A percentile compares a stretch with the other conserved stretches of the same genome.
Evolutionary conservation across 352 stramenopile genomes (phyloP).

Genomic region (Phytopythium litorale): DNA sequence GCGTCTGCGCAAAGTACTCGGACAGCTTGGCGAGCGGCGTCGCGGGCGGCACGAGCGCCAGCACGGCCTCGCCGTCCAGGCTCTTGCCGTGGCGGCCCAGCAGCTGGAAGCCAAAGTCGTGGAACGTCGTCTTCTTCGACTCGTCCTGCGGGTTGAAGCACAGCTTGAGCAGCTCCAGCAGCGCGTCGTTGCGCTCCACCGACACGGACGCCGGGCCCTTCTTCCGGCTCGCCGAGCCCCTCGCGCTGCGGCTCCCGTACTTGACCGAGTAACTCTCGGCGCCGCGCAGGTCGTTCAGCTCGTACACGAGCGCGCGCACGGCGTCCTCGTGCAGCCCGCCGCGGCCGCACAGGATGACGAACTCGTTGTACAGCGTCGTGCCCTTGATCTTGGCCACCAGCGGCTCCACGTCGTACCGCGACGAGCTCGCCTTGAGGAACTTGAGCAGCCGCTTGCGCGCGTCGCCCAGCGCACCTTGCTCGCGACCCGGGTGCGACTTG

Average conservation of each 20-base stretch:
- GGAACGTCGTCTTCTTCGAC: constrained; percentile 75
- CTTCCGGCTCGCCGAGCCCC: constrained; percentile 21
- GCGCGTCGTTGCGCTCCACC: constrained; percentile 61
- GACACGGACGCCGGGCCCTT: constrained; percentile 15
- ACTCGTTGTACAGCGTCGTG: constrained; percentile 77
- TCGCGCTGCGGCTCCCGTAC: constrained; percentile 44
- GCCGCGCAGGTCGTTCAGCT: constrained; percentile 76
- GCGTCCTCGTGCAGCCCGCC: constrained; percentile 78
- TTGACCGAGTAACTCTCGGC: constrained; percentile 82
- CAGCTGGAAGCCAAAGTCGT: constrained; percentile 78
- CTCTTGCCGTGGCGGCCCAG: constrained; percentile 73
- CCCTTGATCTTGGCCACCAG: constrained; percentile 77
- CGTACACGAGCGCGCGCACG: constrained; percentile 66
- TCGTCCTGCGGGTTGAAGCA: constrained; percentile 78
- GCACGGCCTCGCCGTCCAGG: constrained; percentile 62
- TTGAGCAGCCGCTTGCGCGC: constrained; percentile 76
- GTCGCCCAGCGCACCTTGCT: constrained; percentile 63
- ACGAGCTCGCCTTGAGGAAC: constrained; percentile 75
- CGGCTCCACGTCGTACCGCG: constrained; percentile 68
- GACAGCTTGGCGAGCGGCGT: constrained; percentile 81
- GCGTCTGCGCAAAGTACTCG: constrained; percentile 78
- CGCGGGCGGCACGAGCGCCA: constrained; percentile 58
- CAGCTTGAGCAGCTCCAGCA: constrained; percentile 76
- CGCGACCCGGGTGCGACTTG: constrained; percentile 79
- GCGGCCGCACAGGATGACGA: constrained; percentile 82